Percentiles rank a stretch among this genome's conserved stretches.
phyloP scores from a whole-genome alignment of 2,329 filamentous ascomycete genomes.

The Phialophora verrucosa region DNA sequence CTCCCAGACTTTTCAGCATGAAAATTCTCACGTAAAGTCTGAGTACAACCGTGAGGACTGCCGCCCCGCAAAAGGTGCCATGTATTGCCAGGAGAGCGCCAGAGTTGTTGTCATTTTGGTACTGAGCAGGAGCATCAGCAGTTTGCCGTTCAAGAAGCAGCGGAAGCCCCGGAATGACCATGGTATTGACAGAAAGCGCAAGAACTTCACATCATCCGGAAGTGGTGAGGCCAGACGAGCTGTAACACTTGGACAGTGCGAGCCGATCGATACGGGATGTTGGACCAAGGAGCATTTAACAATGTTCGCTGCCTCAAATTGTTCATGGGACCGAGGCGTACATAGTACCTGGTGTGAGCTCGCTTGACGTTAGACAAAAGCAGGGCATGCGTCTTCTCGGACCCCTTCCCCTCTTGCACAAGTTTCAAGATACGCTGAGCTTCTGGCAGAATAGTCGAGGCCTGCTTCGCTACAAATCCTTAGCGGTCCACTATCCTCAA shows the following conservation, averaged over 20 bases:
- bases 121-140: constrained; percentile 33
- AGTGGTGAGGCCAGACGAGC: constrained; percentile 2
- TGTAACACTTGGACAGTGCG: not conserved
- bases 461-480: not conserved
- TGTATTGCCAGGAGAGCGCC: constrained; percentile 51
- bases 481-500: not conserved
- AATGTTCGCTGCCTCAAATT: not conserved
- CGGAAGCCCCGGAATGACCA: constrained; percentile 22
- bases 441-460: not conserved
- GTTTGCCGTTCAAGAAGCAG: constrained; percentile 33
- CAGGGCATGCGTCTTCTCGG: not conserved
- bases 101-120: constrained; percentile 47
- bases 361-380: not conserved
- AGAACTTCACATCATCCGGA: not conserved
- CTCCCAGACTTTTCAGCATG: constrained; percentile 56
- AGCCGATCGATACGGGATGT: not conserved
- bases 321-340: not conserved
- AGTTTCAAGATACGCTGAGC: not conserved
- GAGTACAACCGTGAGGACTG: constrained; percentile 49
- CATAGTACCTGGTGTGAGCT: not conserved
- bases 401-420: not conserved
- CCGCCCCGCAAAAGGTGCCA: constrained; percentile 47
- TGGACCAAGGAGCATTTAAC: not conserved
- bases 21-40: constrained; percentile 55
- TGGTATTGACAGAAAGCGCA: constrained; percentile 7